phyloP scores from a whole-genome alignment of 2,329 filamentous ascomycete genomes.

The Neospermospora avenae region DNA sequence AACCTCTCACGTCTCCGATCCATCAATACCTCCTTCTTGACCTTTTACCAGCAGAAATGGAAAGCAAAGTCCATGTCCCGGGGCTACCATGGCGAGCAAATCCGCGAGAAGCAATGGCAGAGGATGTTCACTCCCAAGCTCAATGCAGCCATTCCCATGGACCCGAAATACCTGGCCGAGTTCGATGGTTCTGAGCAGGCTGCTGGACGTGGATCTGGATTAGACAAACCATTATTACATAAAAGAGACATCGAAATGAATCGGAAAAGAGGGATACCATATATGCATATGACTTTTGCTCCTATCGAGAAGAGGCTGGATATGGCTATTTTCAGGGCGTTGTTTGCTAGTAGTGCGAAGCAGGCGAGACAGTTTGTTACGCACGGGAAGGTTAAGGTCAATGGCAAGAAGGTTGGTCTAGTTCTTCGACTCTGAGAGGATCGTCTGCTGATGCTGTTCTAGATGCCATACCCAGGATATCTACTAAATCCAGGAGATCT shows the following conservation, averaged over 20 bases:
- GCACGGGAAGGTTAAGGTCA: conserved; percentile 91
- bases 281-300: conserved; percentile 94
- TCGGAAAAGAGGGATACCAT: conserved; percentile 59
- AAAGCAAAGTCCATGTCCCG: conserved; percentile 77
- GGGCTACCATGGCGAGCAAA: conserved; percentile 91
- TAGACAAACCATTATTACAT: conserved; percentile 29
- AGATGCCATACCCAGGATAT: conserved; percentile 94
- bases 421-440: background rate
- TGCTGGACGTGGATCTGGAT: conserved; percentile 76
- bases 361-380: conserved; percentile 94
- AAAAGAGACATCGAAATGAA: conserved; percentile 50
- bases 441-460: conserved; percentile 6
- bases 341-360: conserved; percentile 90
- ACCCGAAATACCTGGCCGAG: conserved; percentile 71
- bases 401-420: conserved; percentile 80
- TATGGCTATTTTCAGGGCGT: conserved; percentile 86
- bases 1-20: conserved; percentile 63
- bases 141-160: conserved; percentile 81
- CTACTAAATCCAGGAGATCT: conserved; percentile 95
- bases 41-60: conserved; percentile 99
- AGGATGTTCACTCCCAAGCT: conserved; percentile 85
- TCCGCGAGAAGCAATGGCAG: conserved; percentile 90
- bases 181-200: conserved; percentile 82
- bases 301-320: conserved; percentile 89
- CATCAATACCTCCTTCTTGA: conserved; percentile 47